These are phyloP conservation scores for Amoeboaphelidium protococcarum DNA, from an alignment of 371 early-diverging fungal species.

Conservation along the genomic window DNA sequence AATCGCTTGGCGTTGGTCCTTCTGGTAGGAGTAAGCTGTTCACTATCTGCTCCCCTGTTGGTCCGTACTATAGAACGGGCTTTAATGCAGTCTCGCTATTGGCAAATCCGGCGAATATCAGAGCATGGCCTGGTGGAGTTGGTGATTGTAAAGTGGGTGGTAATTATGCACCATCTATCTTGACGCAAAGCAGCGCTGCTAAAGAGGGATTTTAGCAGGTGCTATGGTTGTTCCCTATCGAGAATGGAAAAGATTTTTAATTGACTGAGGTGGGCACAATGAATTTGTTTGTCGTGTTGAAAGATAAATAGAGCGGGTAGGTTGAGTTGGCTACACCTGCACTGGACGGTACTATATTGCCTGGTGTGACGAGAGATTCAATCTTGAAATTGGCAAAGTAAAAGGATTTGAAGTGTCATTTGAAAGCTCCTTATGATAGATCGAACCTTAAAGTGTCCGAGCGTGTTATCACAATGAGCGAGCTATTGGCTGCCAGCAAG, in stretches of 20 bases:
- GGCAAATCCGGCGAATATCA: slow-evolving; percentile 54
- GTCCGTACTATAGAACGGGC: slow-evolving; percentile 83
- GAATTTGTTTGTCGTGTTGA: slow-evolving; percentile 74
- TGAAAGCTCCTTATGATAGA: too few relatives aligned
- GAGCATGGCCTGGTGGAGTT: slow-evolving; percentile 92
- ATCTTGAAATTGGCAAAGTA: slow-evolving; percentile 45
- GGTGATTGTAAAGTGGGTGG: slow-evolving; percentile 79
- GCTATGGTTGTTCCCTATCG: slow-evolving; percentile 64
- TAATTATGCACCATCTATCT: slow-evolving; percentile 60
- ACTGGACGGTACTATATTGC: slow-evolving; percentile 81
- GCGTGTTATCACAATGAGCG: slow-evolving; percentile 52
- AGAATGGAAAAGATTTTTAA: background rate
- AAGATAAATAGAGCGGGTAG: slow-evolving; percentile 34
- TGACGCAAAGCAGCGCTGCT: slow-evolving; percentile 65
- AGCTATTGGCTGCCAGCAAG: slow-evolving; percentile 38
- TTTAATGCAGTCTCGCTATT: slow-evolving; percentile 60
- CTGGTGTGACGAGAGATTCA: slow-evolving; percentile 90
- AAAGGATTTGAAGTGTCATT: too few relatives aligned
- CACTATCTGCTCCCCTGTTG: slow-evolving; percentile 79
- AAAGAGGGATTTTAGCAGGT: slow-evolving; percentile 68
- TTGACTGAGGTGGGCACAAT: slow-evolving; percentile 50
- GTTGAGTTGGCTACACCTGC: slow-evolving; percentile 69
- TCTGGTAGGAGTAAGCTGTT: slow-evolving; percentile 52
- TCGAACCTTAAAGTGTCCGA: slow-evolving; percentile 79
- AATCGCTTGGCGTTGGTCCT: slow-evolving; percentile 27